Base-by-base conservation (phyloP, 345 rosid species). In the Erodium maritimum region DNA sequence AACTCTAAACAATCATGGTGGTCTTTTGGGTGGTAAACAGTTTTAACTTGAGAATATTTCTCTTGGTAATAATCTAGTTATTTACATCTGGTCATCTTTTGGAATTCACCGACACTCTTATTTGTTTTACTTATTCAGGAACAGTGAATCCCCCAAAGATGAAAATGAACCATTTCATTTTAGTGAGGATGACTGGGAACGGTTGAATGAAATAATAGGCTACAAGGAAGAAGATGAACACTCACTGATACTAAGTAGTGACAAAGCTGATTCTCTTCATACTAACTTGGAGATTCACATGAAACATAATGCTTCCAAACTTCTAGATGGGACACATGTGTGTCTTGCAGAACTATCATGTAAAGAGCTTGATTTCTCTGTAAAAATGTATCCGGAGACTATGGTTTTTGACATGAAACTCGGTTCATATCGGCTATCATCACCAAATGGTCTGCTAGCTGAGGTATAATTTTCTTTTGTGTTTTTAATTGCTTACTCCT, bases 281-380 rank as follows among this genome's bases (percentile, higher is more conserved):
- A 87, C 83, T 50, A 77, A 59, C 65, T 55, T 93, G 81, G 97
- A 93, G 69, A 79, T 93, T 65, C 86, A 80, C 72, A 85, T 89
- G 96, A 82, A 73, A 73, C 97, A 77, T 77, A 93, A 86, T 69
- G 99, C 99, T 72, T 70, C 99, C 56, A 93, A 83, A 78, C 99
- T 93, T 63, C 69, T 80, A 48, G 95, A 80, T 67, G 89, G 73
- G 65, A 71, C 63, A 61, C 76, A 65, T 62, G 78, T 75, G 54
- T 77, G 80, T 68, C 85, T 93, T 68, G 95, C 99, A 66, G 96
- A 86, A 55, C 74, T 93, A 72, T 93, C 99, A 29, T 83, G 90
- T 69, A 88, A 93, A 63, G 85, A 63, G 69, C 80, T 93, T 54
- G 79, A 79, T 69, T 87, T 94, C 79, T 81, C 73, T 52, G 58